Evolutionary conservation across 768 basidiomycete genomes (phyloP).

Genomic region (Leccinum broughii): DNA sequence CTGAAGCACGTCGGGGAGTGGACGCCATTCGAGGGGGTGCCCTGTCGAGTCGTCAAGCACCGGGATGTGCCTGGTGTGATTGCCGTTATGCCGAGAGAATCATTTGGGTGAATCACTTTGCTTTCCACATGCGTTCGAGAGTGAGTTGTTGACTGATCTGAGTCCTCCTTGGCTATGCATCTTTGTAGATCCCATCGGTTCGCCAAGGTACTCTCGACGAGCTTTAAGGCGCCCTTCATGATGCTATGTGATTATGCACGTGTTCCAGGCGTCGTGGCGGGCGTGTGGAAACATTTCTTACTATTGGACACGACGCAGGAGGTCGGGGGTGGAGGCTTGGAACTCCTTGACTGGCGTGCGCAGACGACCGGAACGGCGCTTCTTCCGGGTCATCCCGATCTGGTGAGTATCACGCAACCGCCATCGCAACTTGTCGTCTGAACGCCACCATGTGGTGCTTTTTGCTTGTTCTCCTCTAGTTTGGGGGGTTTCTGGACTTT

Average conservation of each 20-base stretch:
- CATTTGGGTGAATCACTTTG: slow-evolving; percentile 3
- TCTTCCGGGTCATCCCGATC: slow-evolving; percentile 23
- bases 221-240: slow-evolving; percentile 22
- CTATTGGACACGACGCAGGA: slow-evolving; percentile 26
- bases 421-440: background rate
- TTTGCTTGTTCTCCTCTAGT: slow-evolving; percentile 10
- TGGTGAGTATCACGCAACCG: slow-evolving; percentile 15
- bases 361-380: slow-evolving; percentile 25
- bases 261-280: slow-evolving; percentile 25
- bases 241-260: slow-evolving; percentile 24
- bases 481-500: slow-evolving; percentile 28
- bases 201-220: slow-evolving; percentile 21
- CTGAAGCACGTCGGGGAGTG: slow-evolving; percentile 26
- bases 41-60: slow-evolving; percentile 26
- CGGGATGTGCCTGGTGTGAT: slow-evolving; percentile 17
- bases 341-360: slow-evolving; percentile 31
- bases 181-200: slow-evolving; percentile 16
- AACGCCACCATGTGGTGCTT: background rate
- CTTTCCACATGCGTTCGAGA: background rate
- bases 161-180: background rate
- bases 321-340: slow-evolving; percentile 21
- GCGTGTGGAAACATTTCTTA: slow-evolving; percentile 25
- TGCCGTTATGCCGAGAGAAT: slow-evolving; percentile 21
- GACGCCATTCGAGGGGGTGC: slow-evolving; percentile 12
- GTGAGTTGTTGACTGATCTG: background rate